Base-by-base conservation (phyloP, 169 alveolate species). In the Cyclospora cayetanensis region DNA sequence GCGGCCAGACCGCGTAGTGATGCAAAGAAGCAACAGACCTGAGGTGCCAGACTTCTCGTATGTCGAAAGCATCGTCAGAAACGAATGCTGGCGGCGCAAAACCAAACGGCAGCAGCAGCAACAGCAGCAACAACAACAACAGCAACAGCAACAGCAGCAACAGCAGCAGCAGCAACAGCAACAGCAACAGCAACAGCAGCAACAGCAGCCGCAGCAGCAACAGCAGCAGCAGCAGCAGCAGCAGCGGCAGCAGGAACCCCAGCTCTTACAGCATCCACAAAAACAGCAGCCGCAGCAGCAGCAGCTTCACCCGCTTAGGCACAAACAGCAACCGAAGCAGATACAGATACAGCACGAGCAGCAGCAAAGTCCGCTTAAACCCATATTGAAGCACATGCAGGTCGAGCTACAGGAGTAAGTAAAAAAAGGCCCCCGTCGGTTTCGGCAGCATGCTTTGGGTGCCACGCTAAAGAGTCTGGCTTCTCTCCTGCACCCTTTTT, bases 71-170 rank as follows among this genome's bases (percentile, higher is more conserved):
- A 42, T 65, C 35, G 77, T 65, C 4, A 65, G 77, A 20, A 65
- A 65, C 11, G 77, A 65, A 27, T 65, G 77, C 77, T 65, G 77
- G 77, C 27, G 77, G 15, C 35, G 22, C 11, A 27, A 15, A 20
- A 65, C 7, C 7, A 65, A 5, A 42, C 41, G 5, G 77, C 77
- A 65, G 77, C 77, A 65, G 41, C 76, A 65, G 76, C 41, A 65
- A 18, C 41, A 65, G 76, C 35, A 65, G 76, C 76, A 65, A 41
- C 76, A 65, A 41, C 76, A 65, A 41, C 77, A 65, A 42, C 77
- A 65, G 77, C 25, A 3, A 27, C 77, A 65, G 77, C 77, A 65
- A 41, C 77, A 65, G 77, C 77, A 65, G 77, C 77, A 65, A 27
- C 77, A 65, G 41, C 35, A 22, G 41, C 77, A 9, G 35, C 74